Base-by-base conservation (phyloP, 441 rosid species). In the Populus tomentosa region DNA sequence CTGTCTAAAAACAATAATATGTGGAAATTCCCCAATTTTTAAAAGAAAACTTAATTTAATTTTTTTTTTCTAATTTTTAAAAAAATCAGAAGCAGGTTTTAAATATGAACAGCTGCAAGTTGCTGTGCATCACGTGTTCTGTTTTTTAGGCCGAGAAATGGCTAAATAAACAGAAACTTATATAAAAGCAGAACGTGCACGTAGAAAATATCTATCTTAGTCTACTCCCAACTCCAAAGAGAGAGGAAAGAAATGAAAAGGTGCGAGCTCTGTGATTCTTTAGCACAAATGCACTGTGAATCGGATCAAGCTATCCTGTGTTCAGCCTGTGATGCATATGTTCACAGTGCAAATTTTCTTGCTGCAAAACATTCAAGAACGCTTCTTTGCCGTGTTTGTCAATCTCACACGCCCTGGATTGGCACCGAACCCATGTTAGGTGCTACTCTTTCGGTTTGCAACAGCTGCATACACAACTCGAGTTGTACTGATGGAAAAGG, bases 271-370 rank as follows among this genome's bases (percentile, higher is more conserved):
- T 95, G 98, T 80, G 82, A 85, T 67, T 87, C 82, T 56, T 87
- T 75, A 26, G 96, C 97, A 6, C 86, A 75, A 80, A 83, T 89
- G 73, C 86, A 83, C 80, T 95, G 98, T 68, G 97, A 92, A 76
- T 91, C 98, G 42, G 98, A 93, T 82, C 88, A 90, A 75, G 98
- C 98, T 13, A 87, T 87, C 79, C 87, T 93, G 5, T 95, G 97
- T 70, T 90, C 93, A 92, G 87, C 84, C 67, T 94, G 98, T 75
- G 98, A 94, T 72, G 88, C 85, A 61, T 85, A 81, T 35, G 97
- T 95, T 66, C 98, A 95, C 85, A 85, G 91, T 8, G 98, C 99
- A 65, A 93, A 93, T 84, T 93, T 93, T 87, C 92, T 95, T 11
- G 99, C 90, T 2, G 94, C 94, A 3, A 86, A 90, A 33, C 99